Base-by-base conservation (phyloP, 2,329 filamentous ascomycete genomes). In the Fusarium papillatum region DNA sequence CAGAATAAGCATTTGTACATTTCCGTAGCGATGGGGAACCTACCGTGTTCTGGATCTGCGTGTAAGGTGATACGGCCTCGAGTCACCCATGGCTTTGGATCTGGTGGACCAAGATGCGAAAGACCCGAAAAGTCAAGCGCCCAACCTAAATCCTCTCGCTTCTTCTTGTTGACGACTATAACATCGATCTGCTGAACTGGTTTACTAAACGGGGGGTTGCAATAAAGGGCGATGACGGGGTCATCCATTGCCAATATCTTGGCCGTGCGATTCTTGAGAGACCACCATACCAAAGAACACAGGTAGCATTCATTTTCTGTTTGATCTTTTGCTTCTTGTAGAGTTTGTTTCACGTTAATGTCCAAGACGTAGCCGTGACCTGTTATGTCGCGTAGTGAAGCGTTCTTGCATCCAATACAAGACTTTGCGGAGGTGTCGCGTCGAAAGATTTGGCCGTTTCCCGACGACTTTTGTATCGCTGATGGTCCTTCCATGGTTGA, bases 151-250 rank as follows among this genome's bases (percentile, higher is more conserved):
- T 62, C 60, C 3, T 31, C 5, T 2, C 24, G 38, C 26, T 62
- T 43, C 8, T 17, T 31, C n/a, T 34, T 29, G 16, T 6, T 24
- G 14, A 62, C 36, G 16, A 61, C 60, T n/a, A 62, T 46, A 4
- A 62, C 60, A 14, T 62, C 60, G 13, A 62, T 62, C 29, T 62
- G 60, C 39, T 62, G 60, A 3, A 62, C 10, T n/a, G 60, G 60
- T 11, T 7, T 16, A 3, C 11, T 3, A 26, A 29, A 62, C 2
- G 60, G 60, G 6, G 60, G 60, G 38, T 62, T 62, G 60, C 60
- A 41, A 2, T 62, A 62, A 6, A 62, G 5, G 13, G 60, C 60
- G 26, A 62, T 19, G 26, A 41, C 29, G 9, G 60, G 60, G 5
- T 31, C 29, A 39, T 62, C 19, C 39, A 62, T 62, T 13, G 39